Conservation (phyloP, 164 flowering plant genomes). For the Magnolia officinalis region DNA sequence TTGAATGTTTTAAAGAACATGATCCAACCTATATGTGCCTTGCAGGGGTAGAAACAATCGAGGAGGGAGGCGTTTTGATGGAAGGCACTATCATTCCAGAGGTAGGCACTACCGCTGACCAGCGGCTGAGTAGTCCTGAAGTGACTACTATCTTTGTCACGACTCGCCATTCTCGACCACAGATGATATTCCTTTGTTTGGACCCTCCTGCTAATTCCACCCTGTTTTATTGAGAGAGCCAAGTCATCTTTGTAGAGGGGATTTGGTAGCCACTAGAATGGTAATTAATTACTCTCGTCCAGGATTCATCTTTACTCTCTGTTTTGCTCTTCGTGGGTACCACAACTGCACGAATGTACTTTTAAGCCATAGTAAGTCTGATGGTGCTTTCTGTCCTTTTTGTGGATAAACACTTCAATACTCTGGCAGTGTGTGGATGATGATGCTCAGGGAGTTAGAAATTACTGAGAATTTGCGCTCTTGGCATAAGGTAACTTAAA, state of each 20-base stretch:
- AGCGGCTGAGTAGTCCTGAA: conserved; percentile 31
- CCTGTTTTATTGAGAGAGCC: neutral
- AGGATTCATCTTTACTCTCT: neutral
- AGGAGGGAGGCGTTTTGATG: conserved; percentile 34
- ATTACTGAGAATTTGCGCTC: no score
- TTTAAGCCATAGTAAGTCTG: no score
- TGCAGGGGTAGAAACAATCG: conserved; percentile 55
- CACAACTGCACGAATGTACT: no score
- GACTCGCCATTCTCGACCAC: neutral
- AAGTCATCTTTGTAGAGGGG: neutral
- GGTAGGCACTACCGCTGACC: conserved; percentile 27
- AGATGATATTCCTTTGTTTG: neutral
- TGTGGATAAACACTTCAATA: no score
- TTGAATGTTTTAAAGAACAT: neutral
- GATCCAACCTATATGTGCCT: neutral
- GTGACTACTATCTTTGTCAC: neutral
- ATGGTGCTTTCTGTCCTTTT: no score
- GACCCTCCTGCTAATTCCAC: neutral
- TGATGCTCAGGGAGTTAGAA: no score
- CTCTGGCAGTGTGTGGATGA: no score
- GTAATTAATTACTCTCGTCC: neutral
- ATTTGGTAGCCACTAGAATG: neutral
- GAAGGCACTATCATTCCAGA: conserved; percentile 44
- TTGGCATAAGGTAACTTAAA: no score
- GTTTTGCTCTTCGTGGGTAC: neutral